phyloP scores from a whole-genome alignment of 805 yeast genomes.

The Metschnikowia baotianmanensis region DNA sequence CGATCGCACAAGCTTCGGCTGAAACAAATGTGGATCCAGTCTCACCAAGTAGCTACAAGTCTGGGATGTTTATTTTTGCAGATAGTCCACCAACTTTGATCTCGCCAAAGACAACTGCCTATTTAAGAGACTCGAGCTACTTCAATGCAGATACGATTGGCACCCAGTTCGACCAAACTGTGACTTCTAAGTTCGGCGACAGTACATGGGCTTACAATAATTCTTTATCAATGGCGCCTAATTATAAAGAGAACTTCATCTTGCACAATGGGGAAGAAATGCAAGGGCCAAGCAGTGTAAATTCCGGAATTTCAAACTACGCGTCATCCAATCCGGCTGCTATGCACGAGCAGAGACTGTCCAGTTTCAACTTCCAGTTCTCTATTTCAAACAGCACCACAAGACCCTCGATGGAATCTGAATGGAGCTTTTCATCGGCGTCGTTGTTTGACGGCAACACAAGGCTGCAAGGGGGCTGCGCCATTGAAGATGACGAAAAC shows the following conservation, averaged over 20 bases:
- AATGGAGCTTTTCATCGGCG: conserved; percentile 8
- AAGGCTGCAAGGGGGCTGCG: conserved; percentile 16
- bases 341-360: neutral
- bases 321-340: too few relatives aligned
- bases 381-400: neutral
- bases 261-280: too few relatives aligned
- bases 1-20: neutral
- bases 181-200: neutral
- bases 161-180: neutral
- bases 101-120: conserved; percentile 7
- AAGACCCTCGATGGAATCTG: neutral
- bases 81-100: conserved; percentile 7
- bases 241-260: too few relatives aligned
- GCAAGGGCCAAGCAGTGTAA: too few relatives aligned
- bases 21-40: neutral
- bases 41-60: neutral
- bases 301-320: too few relatives aligned
- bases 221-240: too few relatives aligned
- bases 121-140: conserved; percentile 3
- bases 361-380: neutral
- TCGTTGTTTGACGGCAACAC: conserved; percentile 5
- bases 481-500: conserved; percentile 34
- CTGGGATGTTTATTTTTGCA: neutral
- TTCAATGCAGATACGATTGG: neutral
- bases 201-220: neutral